Base-by-base conservation (phyloP, 345 rosid genomes). In the Hibiscus trionum region DNA sequence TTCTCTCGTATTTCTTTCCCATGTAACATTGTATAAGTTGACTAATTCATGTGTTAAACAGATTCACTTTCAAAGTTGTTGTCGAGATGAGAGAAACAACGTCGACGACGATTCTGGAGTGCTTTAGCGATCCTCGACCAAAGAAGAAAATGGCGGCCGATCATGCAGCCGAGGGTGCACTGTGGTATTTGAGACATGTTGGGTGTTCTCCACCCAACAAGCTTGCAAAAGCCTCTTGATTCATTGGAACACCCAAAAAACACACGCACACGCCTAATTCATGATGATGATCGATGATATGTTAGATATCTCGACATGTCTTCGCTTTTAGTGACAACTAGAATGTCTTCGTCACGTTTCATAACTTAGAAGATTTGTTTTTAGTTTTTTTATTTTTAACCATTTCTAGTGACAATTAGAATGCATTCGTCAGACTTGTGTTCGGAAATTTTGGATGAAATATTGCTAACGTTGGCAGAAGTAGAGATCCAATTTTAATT, bases 91-190 rank as follows among this genome's bases (percentile, higher is more conserved):
- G 73, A 76, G 84, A 63, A 69, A 56, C 19, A 7, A 7, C 37
- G 6, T 11, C 8, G 7, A 61, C 21, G 3, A 75, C 72, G 0
- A 42, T 71, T 35, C 35, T 90, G 75, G 90, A 88, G 76, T 81
- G 90, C 78, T 83, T 75, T 5, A 77, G 91, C 16, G 72, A 61
- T 6, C 86, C 86, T 53, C 81, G 50, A 8, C 5, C 66, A 8
- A 81, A 37, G 33, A 90, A 90, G 84, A 88, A 83, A 64, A 44
- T 69, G 0, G 91, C 89, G 61, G 89, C 90, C 56, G 88, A 87
- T 72, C 83, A 83, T 70, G 90, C 93, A 60, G 90, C 93, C 7
- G 86, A 87, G 80, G 93, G 86, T 44, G 91, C 87, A 2, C 65
- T 88, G 42, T 90, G 93, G 96, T 90, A 83, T 80, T 76, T 88